Evolutionary conservation across 768 basidiomycete species (phyloP), one percentile per base, ranked within the genome.

Genomic region (Mycena galopus): DNA sequence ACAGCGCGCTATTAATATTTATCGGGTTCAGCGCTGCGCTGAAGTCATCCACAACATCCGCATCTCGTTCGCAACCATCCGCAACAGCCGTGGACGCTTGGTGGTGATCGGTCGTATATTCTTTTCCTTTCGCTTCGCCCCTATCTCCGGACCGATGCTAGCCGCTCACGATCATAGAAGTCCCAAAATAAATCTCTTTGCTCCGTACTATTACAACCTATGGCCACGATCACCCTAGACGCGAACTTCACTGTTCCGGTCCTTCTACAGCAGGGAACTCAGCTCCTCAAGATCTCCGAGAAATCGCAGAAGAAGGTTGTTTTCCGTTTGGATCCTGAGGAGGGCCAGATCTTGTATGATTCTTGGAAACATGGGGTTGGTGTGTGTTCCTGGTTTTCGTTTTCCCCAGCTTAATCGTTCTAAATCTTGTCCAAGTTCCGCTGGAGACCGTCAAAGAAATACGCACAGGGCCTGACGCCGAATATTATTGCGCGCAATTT

Each of bases 381-480:
- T 88, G 64, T 88, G 37, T 77, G 85, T 70, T 84, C 86, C 44
- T 65, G 37, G 9, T 44, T 53, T 29, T 44, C 9, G 50, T 25
- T 14, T 8, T 23, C 51, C 47, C 23, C 27, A 11, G n/a, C 30
- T 37, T 35, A 9, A 9, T 11, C n/a, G 10, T n/a, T 25, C n/a
- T 32, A 11, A 23, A 17, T 27, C 21, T 32, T 51, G 16, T 55
- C 65, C 21, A 71, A 98, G 96, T 97, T 58, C 91, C 93, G 3
- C 93, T 97, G 71, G 95, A 96, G 80, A 90, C 89, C 75, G 95
- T 98, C 81, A 94, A 95, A 72, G 96, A 98, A 79, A 89, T 98
- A 23, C 93, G 96, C 25, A 88, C 92, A 5, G 94, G 93, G 10
- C 79, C 89, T 2, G 92, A 94, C 61, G 92, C 94, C 2, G 86